A percentile compares a stretch with the other conserved stretches of the same genome.
These are phyloP conservation scores for Eragrostis curvula DNA, from an alignment of 176 grass and related monocot genomes.

Conservation along the genomic window DNA sequence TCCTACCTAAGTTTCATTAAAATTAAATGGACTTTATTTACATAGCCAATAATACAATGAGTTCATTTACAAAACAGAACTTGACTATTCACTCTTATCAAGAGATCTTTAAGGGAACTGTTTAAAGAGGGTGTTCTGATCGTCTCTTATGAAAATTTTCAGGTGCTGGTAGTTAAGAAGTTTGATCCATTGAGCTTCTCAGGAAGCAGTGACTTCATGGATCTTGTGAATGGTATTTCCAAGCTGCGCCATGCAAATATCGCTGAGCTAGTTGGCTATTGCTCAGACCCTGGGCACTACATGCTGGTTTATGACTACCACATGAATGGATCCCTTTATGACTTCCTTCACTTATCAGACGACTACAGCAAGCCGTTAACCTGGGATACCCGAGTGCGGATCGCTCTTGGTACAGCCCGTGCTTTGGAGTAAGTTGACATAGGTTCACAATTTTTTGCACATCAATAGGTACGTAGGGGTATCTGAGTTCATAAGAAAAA, in stretches of 20 bases:
- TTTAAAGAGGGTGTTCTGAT: conserved; percentile 10
- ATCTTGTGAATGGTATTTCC: conserved; percentile 66
- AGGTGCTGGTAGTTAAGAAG: conserved; percentile 94
- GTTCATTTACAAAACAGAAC: neutral
- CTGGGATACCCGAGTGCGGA: conserved; percentile 94
- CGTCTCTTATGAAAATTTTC: conserved; percentile 14
- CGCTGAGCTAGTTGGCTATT: conserved; percentile 73
- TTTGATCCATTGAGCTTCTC: conserved; percentile 74
- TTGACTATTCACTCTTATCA: neutral
- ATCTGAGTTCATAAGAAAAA: neutral
- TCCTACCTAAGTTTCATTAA: neutral
- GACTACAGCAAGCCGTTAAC: conserved; percentile 96
- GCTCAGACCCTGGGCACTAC: conserved; percentile 72
- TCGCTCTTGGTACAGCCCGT: conserved; percentile 83
- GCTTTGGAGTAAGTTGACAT: conserved; percentile 89
- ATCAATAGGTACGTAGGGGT: neutral
- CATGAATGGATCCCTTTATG: conserved; percentile 82
- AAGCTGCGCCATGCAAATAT: conserved; percentile 79
- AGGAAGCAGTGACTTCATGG: conserved; percentile 78
- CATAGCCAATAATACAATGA: neutral
- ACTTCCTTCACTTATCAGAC: conserved; percentile 91
- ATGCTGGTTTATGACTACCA: conserved; percentile 80
- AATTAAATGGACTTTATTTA: neutral
- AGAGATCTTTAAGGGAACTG: neutral
- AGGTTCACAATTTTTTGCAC: neutral